A percentile compares a stretch with the other conserved stretches of the same genome.
Evolutionary conservation across 805 yeast species (phyloP).

Genomic region (Saccharomycopsis selenospora): DNA sequence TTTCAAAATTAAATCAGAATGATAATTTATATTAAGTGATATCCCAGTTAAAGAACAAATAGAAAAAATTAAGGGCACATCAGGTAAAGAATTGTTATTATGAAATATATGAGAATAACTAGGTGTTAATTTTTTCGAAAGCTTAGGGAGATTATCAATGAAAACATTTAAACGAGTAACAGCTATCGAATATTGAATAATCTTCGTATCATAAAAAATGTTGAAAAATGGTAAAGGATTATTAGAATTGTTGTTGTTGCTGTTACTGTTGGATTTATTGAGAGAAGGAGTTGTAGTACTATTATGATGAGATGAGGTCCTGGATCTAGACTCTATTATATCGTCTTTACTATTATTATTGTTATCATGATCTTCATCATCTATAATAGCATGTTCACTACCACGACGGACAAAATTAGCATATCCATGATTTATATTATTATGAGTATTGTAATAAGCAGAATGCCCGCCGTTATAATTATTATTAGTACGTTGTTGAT

Average conservation of each 20-base stretch:
- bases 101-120: neutral
- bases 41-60: conserved; percentile 14
- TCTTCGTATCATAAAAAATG: conserved; percentile 9
- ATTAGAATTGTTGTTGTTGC: neutral
- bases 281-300: too few species aligned
- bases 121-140: conserved; percentile 14
- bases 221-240: conserved; percentile 12
- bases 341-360: neutral
- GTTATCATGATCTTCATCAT: neutral
- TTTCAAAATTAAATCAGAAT: conserved; percentile 13
- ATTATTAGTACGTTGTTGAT: neutral
- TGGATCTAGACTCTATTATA: neutral
- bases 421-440: neutral
- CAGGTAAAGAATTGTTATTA: conserved; percentile 5
- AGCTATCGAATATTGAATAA: conserved; percentile 16
- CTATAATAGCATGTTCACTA: neutral
- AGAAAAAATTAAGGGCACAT: conserved; percentile 13
- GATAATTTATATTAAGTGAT: conserved; percentile 11
- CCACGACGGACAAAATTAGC: conserved; percentile 1
- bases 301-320: neutral
- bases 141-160: conserved; percentile 16
- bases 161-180: conserved; percentile 13
- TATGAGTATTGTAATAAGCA: neutral
- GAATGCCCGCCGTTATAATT: neutral
- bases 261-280: too few species aligned